Evolutionary conservation across 208 protist species (phyloP).

Genomic region (Acanthamoeba healyi): DNA sequence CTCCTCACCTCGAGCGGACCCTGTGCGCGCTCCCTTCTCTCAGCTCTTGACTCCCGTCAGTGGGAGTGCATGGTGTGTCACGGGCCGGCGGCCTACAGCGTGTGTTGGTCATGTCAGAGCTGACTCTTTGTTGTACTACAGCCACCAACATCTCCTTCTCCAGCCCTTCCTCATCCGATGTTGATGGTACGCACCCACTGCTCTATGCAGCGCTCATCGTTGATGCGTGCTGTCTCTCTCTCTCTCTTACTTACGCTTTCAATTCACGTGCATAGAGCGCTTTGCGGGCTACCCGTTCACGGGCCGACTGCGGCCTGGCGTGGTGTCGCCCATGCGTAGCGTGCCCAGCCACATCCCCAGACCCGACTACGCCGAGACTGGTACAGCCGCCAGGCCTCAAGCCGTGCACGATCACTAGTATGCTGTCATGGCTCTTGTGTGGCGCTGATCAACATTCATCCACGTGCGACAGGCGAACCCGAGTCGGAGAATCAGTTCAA

Average conservation of each 20-base stretch:
- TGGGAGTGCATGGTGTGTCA: no score
- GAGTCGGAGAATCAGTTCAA: conserved; percentile 74
- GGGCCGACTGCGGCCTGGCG: conserved; percentile 79
- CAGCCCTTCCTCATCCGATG: not conserved
- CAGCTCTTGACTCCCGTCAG: not conserved
- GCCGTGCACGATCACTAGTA: not conserved
- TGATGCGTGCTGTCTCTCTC: not conserved
- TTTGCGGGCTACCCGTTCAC: conserved; percentile 79
- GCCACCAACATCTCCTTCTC: conserved; percentile 34
- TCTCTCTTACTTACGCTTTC: not conserved
- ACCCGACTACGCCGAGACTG: conserved; percentile 87
- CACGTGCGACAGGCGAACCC: conserved; percentile 70
- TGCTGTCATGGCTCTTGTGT: not conserved
- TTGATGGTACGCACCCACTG: conserved; percentile 62
- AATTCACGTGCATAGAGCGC: not conserved
- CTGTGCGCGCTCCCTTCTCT: not conserved
- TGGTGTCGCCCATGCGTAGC: conserved; percentile 77
- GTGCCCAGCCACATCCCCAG: conserved; percentile 77
- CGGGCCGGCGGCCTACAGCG: no score
- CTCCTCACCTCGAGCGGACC: conserved; percentile 16
- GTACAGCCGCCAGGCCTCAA: not conserved
- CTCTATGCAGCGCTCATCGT: no score
- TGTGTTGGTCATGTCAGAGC: no score
- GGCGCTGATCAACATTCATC: not conserved
- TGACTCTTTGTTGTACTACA: not conserved